Conservation (phyloP, 2,329 filamentous ascomycete species). For the Stylonectria norvegica region DNA sequence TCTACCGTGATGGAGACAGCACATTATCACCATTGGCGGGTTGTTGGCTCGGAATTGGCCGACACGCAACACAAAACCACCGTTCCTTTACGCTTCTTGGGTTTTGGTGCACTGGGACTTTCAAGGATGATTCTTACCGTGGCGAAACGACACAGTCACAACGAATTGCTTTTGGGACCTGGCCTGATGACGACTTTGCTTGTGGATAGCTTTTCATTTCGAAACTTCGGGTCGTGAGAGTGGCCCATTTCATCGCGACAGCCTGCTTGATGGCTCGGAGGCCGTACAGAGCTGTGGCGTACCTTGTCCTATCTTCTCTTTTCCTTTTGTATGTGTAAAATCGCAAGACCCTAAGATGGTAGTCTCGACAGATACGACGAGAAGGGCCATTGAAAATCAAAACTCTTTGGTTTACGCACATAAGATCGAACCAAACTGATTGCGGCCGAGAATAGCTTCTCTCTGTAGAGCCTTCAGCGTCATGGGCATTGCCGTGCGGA, state of each 20-base stretch:
- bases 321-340: constrained; percentile 14
- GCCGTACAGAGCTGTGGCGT: constrained; percentile 24
- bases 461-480: too few relatives aligned
- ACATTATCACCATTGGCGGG: constrained; percentile 16
- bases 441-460: too few relatives aligned
- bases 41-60: constrained; percentile 21
- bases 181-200: constrained; percentile 28
- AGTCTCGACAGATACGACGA: too few relatives aligned
- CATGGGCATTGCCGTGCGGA: too few relatives aligned
- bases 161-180: constrained; percentile 26
- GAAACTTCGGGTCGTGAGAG: constrained; percentile 26
- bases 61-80: constrained; percentile 22
- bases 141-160: constrained; percentile 32
- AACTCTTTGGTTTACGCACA: too few relatives aligned
- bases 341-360: constrained; percentile 12
- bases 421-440: too few relatives aligned
- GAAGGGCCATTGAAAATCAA: too few relatives aligned
- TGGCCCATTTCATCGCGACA: constrained; percentile 16
- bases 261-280: constrained; percentile 21
- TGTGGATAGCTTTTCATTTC: constrained; percentile 27
- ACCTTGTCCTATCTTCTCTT: constrained; percentile 13
- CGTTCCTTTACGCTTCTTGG: constrained; percentile 21
- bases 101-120: constrained; percentile 29
- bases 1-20: constrained; percentile 13
- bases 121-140: constrained; percentile 30